Conservation (phyloP, 768 basidiomycete species). For the Calocybe cyanea region DNA sequence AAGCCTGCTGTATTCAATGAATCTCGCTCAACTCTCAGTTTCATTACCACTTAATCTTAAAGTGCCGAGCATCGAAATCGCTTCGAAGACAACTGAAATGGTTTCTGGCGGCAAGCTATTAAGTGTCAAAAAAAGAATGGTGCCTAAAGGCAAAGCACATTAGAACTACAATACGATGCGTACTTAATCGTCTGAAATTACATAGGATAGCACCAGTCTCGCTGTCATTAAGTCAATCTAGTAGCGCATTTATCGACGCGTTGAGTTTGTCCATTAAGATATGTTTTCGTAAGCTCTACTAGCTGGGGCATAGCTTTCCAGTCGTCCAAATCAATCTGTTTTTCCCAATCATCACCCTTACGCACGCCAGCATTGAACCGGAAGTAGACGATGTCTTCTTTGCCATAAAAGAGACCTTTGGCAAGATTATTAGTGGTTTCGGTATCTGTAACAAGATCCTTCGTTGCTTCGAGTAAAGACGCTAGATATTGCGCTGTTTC, state of each 20-base stretch:
- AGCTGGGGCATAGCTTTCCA: conserved; percentile 9
- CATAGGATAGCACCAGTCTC: too few species aligned
- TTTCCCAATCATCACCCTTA: conserved; percentile 9
- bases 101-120: too few species aligned
- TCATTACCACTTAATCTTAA: too few species aligned
- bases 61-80: too few species aligned
- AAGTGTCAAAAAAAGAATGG: too few species aligned
- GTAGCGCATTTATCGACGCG: conserved; percentile 7
- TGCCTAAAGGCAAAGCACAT: too few species aligned
- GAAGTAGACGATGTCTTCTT: conserved; percentile 9
- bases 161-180: too few species aligned
- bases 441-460: conserved; percentile 10
- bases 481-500: not conserved
- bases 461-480: conserved; percentile 4
- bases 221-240: not conserved
- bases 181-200: too few species aligned
- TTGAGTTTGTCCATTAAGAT: conserved; percentile 4
- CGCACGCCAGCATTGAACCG: conserved; percentile 13
- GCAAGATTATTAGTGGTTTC: conserved; percentile 10
- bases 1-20: too few species aligned
- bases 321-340: conserved; percentile 10
- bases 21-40: too few species aligned
- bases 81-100: too few species aligned
- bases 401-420: conserved; percentile 6
- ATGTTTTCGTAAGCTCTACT: conserved; percentile 5